phyloP scores from a whole-genome alignment of 106 monocot species.

The Apostasia shenzhenica region DNA sequence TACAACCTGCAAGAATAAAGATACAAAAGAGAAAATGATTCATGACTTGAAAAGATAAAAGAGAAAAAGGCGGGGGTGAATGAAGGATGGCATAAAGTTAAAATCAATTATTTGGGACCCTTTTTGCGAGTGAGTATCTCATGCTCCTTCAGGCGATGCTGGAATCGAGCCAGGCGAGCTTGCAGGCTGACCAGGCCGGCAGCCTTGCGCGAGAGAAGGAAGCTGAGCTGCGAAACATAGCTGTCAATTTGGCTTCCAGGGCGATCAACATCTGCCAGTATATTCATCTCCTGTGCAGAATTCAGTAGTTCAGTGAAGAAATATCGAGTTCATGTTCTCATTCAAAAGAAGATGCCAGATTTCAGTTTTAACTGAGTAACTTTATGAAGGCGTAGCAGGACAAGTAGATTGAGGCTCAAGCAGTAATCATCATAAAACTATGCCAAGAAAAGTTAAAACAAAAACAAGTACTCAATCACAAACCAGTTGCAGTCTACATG shows the following conservation, averaged over 20 bases:
- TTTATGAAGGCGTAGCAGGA: no score
- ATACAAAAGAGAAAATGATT: neutral
- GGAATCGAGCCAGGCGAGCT: slow-evolving; percentile 75
- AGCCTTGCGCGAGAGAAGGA: slow-evolving; percentile 69
- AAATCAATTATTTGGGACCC: neutral
- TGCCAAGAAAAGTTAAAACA: no score
- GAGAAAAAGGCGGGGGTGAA: neutral
- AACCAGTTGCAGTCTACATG: no score
- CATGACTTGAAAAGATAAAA: neutral
- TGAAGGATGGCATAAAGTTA: neutral
- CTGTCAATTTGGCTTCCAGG: slow-evolving; percentile 83
- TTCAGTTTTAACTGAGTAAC: no score
- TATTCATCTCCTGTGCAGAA: slow-evolving; percentile 71
- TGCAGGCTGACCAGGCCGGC: slow-evolving; percentile 80
- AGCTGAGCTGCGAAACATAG: slow-evolving; percentile 64
- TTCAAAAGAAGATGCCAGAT: no score
- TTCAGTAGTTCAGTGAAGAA: neutral
- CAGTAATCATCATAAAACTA: no score
- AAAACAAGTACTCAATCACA: no score
- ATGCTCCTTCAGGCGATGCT: slow-evolving; percentile 81
- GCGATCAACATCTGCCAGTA: slow-evolving; percentile 75
- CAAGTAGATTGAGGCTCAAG: no score
- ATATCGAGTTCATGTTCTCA: no score
- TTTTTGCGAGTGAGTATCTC: slow-evolving; percentile 53
- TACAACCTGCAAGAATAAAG: neutral